Base-by-base conservation (phyloP, 2,329 filamentous ascomycete genomes). In the Gaeumannomyces tritici region DNA sequence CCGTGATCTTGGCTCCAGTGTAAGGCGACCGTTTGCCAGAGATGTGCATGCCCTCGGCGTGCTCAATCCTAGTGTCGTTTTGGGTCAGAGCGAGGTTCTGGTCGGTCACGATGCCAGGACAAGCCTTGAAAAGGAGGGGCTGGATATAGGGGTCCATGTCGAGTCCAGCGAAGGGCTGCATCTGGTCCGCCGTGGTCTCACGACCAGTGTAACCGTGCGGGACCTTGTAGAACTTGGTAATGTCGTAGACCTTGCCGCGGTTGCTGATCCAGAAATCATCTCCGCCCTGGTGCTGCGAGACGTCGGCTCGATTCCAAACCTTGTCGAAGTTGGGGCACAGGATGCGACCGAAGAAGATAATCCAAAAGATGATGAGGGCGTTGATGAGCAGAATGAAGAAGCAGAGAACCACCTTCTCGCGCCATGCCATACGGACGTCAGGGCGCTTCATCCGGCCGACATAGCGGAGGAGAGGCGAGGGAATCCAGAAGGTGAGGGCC, bases 391-490 rank as follows among this genome's bases (percentile, higher is more conserved):
- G 72, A 68, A 99, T 98, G 61, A 96, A 69, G 63, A 90, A 79
- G 58, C 93, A 86, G 13, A 99, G 79, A 0, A 95, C 89, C 13
- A 99, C 61, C 76, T 99, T 99, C 71, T 99, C 95, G 74, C 95
- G 85, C 95, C 95, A 99, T 0, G 95, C 95, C 85, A 97, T 90
- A 29, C 95, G 90, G 11, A 99, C 91, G 76, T 99, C 95, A 1
- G 93, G 95, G 62, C 95, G 88, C 77, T 96, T 96, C 95, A 99
- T 99, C 27, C 93, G 90, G 35, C 95, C 95, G 63, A 98, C 71
- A 64, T 82, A 88, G n/a, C 84, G 83, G 21, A 99, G 85, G 2
- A 90, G 67, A 59, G 91, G 89, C 0, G 93, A 98, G 0, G 95
- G 95, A 67, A 97, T 95, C 89, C 90, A 98, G 73, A 91, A 98